These are phyloP conservation scores for Phytophthora chlamydospora DNA, from an alignment of 352 stramenopile species.

Conservation along the genomic window DNA sequence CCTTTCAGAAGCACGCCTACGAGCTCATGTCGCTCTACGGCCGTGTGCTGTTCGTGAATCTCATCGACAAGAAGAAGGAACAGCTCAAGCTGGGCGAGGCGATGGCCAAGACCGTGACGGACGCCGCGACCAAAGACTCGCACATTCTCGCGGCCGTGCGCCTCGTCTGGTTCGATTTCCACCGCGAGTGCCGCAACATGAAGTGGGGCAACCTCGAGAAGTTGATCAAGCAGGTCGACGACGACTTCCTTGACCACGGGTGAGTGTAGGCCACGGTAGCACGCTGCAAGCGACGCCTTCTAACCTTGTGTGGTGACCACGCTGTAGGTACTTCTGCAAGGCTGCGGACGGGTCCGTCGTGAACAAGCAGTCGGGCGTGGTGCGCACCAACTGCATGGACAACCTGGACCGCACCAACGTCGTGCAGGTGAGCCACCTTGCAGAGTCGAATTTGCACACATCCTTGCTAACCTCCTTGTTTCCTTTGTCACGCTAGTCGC, in stretches of 20 bases:
- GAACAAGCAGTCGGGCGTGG: conserved; percentile 89
- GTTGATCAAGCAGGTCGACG: conserved; percentile 88
- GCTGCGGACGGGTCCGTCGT: conserved; percentile 48
- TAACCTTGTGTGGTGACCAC: background rate
- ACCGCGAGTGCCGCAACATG: conserved; percentile 95
- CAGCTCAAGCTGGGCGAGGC: conserved; percentile 92
- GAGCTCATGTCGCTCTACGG: conserved; percentile 73
- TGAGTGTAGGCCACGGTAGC: conserved; percentile 19
- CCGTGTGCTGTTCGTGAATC: conserved; percentile 91
- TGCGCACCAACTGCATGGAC: conserved; percentile 99
- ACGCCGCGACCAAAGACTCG: conserved; percentile 57
- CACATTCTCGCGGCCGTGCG: conserved; percentile 69
- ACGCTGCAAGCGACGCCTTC: background rate
- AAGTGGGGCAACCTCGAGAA: conserved; percentile 92
- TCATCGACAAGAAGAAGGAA: conserved; percentile 96
- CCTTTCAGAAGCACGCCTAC: conserved; percentile 66
- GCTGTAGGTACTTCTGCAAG: conserved; percentile 65
- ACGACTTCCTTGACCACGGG: conserved; percentile 78
- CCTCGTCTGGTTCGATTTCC: conserved; percentile 97
- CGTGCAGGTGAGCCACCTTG: conserved; percentile 45
- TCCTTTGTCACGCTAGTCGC: conserved; percentile 69
- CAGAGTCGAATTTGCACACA: too few species aligned
- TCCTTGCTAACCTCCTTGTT: conserved; percentile 3
- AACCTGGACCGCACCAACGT: conserved; percentile 95
- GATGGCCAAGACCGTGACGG: conserved; percentile 82